Evolutionary conservation across 2,329 filamentous ascomycete genomes (phyloP), one percentile per base, ranked within the genome.

Genomic region (Monosporascus sp.): DNA sequence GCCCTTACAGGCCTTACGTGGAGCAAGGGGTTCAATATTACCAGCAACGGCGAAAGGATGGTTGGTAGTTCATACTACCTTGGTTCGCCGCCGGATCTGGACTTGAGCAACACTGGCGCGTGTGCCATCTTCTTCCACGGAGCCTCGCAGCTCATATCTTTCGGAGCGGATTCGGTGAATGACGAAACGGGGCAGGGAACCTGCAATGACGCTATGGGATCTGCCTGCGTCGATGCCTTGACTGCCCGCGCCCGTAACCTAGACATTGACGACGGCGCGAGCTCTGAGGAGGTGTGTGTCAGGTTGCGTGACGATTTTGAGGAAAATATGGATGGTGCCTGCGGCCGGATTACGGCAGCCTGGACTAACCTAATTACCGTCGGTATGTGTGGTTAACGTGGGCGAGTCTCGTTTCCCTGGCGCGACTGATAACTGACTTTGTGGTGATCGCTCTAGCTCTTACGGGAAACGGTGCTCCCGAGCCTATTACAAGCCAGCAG

Each of bases 111-210:
- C 20, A 63, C 59, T 5, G 57, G 60, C 20, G 57, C 50, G 0
- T 64, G 60, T 41, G 51, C 62, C 11, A 47, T 64, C n/a, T 56
- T 64, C 37, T 38, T 63, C 14, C 58, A 60, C 22, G 58, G 57
- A 5, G 46, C 52, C 9, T 52, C 50, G 1, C 14, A 31, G 5
- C 24, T 39, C 6, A 9, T 62, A 6, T 41, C 53, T 2, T 63
- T 61, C 49, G 49, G 51, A 24, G 15, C 38, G 3, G 43, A 38
- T 7, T 24, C 22, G n/a, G 6, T 27, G 20, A 39, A 37, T 3
- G 9, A 37, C 3, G 55, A 59, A n/a, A 50, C 47, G 20, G 43
- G 56, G 1, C 43, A 63, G 45, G 61, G 62, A 5, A 61, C 61
- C 2, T 62, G 61, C 25, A 24, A 38, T 6, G 53, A 60, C 24